phyloP scores from a whole-genome alignment of 2,329 filamentous ascomycete species.

The Claviceps sp. region DNA sequence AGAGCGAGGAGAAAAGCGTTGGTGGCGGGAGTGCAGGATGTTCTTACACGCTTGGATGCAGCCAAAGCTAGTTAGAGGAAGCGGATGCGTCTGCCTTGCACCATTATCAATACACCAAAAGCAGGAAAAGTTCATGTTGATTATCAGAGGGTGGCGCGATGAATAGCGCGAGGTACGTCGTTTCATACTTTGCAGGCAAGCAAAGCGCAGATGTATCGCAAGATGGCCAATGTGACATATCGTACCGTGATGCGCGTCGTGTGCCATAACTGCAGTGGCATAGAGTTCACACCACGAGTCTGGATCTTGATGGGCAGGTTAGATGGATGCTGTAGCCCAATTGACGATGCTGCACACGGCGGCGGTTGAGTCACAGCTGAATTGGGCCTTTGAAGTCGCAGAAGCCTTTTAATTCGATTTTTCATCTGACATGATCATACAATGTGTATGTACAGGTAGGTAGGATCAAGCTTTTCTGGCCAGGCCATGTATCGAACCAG shows the following conservation, averaged over 20 bases:
- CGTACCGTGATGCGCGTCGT: background rate
- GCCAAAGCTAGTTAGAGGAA: conserved; percentile 13
- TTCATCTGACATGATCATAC: too few relatives aligned
- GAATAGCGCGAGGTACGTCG: background rate
- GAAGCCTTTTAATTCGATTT: too few relatives aligned
- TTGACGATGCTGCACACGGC: too few relatives aligned
- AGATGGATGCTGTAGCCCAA: background rate
- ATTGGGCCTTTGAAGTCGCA: background rate
- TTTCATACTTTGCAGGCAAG: background rate
- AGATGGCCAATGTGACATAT: background rate
- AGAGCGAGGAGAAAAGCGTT: conserved; percentile 55
- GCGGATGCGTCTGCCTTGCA: background rate
- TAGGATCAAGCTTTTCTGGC: too few relatives aligned
- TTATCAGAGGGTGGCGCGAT: background rate
- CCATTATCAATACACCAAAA: background rate
- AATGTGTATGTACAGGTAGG: too few relatives aligned
- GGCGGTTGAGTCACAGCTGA: background rate
- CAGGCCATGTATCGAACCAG: too few relatives aligned
- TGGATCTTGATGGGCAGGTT: background rate
- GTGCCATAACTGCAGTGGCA: background rate
- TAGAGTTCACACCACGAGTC: background rate
- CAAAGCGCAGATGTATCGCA: background rate
- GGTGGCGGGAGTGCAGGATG: conserved; percentile 55
- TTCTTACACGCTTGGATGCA: conserved; percentile 51
- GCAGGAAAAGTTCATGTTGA: background rate